Conservation (phyloP, 2,329 filamentous ascomycete species). For the Ophiostoma novo-ulmi region DNA sequence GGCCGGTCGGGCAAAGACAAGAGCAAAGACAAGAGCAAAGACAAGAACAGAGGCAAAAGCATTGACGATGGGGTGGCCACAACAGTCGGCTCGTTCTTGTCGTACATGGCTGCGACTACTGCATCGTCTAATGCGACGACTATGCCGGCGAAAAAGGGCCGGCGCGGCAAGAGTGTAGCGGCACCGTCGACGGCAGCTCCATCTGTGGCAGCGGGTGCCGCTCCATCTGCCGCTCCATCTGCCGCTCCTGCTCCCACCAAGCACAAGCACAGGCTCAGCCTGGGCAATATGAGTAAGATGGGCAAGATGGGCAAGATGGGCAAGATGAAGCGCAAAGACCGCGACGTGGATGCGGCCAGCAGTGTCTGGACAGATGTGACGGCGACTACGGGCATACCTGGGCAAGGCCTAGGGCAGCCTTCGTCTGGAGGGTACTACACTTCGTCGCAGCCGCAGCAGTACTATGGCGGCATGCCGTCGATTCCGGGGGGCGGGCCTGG, state of each 20-base stretch:
- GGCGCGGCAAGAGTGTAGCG: not conserved
- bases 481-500: slow-evolving; percentile 21
- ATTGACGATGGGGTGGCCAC: not conserved
- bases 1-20: slow-evolving; percentile 35
- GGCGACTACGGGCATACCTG: slow-evolving; percentile 24
- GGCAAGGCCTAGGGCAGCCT: not conserved
- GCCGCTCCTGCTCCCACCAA: too few relatives aligned
- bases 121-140: slow-evolving; percentile 16
- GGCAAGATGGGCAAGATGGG: not conserved
- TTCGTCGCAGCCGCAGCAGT: slow-evolving; percentile 19
- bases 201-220: not conserved
- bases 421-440: not conserved
- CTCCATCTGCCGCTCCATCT: not conserved
- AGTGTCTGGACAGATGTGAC: slow-evolving; percentile 49
- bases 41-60: not conserved
- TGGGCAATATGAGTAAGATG: not conserved
- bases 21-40: slow-evolving; percentile 34
- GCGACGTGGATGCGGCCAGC: slow-evolving; percentile 27
- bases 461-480: slow-evolving; percentile 20
- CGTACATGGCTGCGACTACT: not conserved
- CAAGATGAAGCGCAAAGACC: slow-evolving; percentile 16
- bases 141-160: slow-evolving; percentile 12
- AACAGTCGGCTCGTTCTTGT: not conserved
- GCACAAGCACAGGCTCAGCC: not conserved
- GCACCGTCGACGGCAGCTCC: not conserved